Evolutionary conservation across 768 basidiomycete genomes (phyloP).

Genomic region (Lentinus brumalis): DNA sequence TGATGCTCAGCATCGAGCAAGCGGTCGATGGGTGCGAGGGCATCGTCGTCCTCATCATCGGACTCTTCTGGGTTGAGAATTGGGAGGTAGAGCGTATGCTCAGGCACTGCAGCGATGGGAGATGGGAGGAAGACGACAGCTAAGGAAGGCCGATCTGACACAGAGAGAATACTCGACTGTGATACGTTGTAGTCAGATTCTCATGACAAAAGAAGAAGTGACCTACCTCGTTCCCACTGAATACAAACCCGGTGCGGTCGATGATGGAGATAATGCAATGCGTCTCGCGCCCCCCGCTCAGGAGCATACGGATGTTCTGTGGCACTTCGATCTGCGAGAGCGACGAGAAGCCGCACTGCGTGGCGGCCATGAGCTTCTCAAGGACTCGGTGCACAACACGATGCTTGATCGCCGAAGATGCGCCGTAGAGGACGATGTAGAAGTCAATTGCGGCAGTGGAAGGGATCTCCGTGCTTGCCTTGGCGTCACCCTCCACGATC

Average conservation of each 20-base stretch:
- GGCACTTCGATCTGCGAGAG: slow-evolving; percentile 19
- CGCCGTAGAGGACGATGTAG: slow-evolving; percentile 70
- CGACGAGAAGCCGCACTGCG: slow-evolving; percentile 30
- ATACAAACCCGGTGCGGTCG: slow-evolving; percentile 37
- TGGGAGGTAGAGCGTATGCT: slow-evolving; percentile 60
- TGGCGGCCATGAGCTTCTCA: slow-evolving; percentile 50
- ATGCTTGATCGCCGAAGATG: slow-evolving; percentile 60
- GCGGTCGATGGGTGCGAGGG: slow-evolving; percentile 23
- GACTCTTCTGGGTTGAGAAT: slow-evolving; percentile 40
- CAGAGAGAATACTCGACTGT: slow-evolving; percentile 43
- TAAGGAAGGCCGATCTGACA: slow-evolving; percentile 51
- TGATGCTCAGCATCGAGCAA: slow-evolving; percentile 35
- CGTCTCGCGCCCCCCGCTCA: slow-evolving; percentile 24
- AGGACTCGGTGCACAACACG: slow-evolving; percentile 59
- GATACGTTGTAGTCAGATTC: slow-evolving; percentile 41
- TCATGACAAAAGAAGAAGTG: slow-evolving; percentile 28
- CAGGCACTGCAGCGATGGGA: slow-evolving; percentile 35
- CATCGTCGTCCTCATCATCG: slow-evolving; percentile 20
- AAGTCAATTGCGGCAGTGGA: slow-evolving; percentile 43
- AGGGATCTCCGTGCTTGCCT: slow-evolving; percentile 16
- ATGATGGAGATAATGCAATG: slow-evolving; percentile 40
- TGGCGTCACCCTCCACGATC: slow-evolving; percentile 30
- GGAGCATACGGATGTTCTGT: slow-evolving; percentile 19
- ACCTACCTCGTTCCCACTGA: slow-evolving; percentile 38
- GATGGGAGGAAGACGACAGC: slow-evolving; percentile 71